These are phyloP conservation scores for Russula sp. DNA, from an alignment of 768 basidiomycete genomes.

Conservation along the genomic window DNA sequence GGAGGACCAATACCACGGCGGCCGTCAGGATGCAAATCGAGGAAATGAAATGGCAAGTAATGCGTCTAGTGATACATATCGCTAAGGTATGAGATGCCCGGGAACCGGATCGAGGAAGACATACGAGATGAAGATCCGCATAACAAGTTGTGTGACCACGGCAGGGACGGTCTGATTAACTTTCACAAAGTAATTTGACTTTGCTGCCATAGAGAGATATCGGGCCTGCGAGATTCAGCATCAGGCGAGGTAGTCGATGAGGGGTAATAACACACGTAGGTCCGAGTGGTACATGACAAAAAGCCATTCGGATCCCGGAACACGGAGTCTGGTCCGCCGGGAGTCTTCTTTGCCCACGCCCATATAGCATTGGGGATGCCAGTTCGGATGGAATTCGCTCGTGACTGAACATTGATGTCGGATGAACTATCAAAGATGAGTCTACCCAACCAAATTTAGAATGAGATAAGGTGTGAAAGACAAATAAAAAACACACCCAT, in stretches of 20 bases:
- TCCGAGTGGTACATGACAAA: slow-evolving; percentile 41
- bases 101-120: slow-evolving; percentile 25
- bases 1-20: slow-evolving; percentile 40
- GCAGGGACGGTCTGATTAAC: slow-evolving; percentile 37
- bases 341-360: slow-evolving; percentile 40
- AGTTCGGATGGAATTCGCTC: slow-evolving; percentile 42
- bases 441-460: background rate
- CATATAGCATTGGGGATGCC: slow-evolving; percentile 59
- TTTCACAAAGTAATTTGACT: slow-evolving; percentile 52
- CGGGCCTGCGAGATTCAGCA: slow-evolving; percentile 37
- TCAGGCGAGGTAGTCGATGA: background rate
- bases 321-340: slow-evolving; percentile 37
- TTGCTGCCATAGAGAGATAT: slow-evolving; percentile 52
- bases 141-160: slow-evolving; percentile 36
- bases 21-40: slow-evolving; percentile 45
- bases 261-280: slow-evolving; percentile 40
- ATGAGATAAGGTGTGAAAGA: background rate
- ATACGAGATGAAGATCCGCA: slow-evolving; percentile 55
- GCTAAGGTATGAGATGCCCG: background rate
- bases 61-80: background rate
- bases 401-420: slow-evolving; percentile 46
- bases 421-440: slow-evolving; percentile 22
- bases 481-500: slow-evolving; percentile 41
- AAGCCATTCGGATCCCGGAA: slow-evolving; percentile 48
- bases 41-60: slow-evolving; percentile 46